Evolutionary conservation across 2,329 filamentous ascomycete genomes (phyloP).

Genomic region (Beauveria sp.): DNA sequence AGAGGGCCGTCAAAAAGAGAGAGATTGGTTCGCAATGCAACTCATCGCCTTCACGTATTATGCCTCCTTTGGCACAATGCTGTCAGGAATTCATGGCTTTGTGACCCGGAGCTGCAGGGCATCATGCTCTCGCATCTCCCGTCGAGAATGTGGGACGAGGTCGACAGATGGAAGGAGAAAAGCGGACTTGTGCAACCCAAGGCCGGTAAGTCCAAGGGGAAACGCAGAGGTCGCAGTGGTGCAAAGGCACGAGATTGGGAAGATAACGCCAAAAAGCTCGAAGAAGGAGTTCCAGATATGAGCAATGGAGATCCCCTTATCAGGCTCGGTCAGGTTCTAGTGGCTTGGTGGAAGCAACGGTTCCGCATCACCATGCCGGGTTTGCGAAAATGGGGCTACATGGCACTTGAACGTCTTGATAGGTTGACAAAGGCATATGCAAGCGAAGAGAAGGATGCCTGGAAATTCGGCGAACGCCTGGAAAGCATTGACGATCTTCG

Average conservation of each 20-base stretch:
- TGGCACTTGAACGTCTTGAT: constrained; percentile 66
- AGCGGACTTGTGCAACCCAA: constrained; percentile 46
- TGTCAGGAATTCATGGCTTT: constrained; percentile 75
- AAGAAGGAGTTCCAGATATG: constrained; percentile 65
- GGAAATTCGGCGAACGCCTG: constrained; percentile 70
- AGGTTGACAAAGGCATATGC: constrained; percentile 65
- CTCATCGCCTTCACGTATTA: constrained; percentile 86
- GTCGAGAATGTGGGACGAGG: constrained; percentile 58
- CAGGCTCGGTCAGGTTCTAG: constrained; percentile 65
- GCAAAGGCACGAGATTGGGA: constrained; percentile 59
- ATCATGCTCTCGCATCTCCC: constrained; percentile 69
- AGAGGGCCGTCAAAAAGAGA: constrained; percentile 85
- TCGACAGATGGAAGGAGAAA: constrained; percentile 65
- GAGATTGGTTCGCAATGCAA: constrained; percentile 65
- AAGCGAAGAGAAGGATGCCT: constrained; percentile 51
- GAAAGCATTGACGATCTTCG: constrained; percentile 60
- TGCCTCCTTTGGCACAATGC: constrained; percentile 85
- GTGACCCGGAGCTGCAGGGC: constrained; percentile 67
- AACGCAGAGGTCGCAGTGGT: constrained; percentile 20
- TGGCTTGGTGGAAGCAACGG: constrained; percentile 79
- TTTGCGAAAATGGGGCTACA: constrained; percentile 83
- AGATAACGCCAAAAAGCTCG: constrained; percentile 57
- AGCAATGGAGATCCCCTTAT: constrained; percentile 78
- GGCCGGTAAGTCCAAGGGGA: constrained; percentile 8
- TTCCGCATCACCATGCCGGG: constrained; percentile 73